These are phyloP conservation scores for Phoma herbarum DNA, from an alignment of 2,329 filamentous ascomycete genomes.

Conservation along the genomic window DNA sequence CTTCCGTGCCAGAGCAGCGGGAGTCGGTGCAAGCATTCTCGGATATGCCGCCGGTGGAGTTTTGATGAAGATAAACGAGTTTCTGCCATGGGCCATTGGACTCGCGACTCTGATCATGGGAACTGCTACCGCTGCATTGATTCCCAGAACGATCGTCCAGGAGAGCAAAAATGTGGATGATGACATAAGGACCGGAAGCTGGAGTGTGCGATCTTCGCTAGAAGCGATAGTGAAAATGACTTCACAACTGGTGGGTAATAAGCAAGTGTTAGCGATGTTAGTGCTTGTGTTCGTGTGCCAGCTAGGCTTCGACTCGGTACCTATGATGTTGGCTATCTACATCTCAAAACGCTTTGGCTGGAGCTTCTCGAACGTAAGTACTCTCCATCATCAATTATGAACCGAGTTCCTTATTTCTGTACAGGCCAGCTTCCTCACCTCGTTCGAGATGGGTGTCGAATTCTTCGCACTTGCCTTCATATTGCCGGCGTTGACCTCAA, in stretches of 20 bases:
- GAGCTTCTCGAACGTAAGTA: slow-evolving; percentile 30
- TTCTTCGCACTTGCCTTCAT: slow-evolving; percentile 21
- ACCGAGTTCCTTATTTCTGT: not conserved
- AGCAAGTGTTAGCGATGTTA: slow-evolving; percentile 23
- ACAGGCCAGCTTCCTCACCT: slow-evolving; percentile 30
- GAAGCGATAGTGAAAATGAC: slow-evolving; percentile 1
- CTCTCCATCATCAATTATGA: not conserved
- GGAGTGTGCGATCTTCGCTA: slow-evolving; percentile 4
- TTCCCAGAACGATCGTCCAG: slow-evolving; percentile 20
- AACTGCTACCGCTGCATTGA: slow-evolving; percentile 16
- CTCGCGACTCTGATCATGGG: slow-evolving; percentile 13
- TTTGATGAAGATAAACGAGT: slow-evolving; percentile 20
- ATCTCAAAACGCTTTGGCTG: slow-evolving; percentile 32
- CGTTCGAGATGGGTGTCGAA: slow-evolving; percentile 31
- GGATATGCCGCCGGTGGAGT: slow-evolving; percentile 27
- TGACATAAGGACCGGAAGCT: not conserved
- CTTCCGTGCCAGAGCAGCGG: slow-evolving; percentile 27
- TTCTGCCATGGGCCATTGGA: slow-evolving; percentile 27
- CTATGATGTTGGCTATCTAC: slow-evolving; percentile 30
- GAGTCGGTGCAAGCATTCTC: slow-evolving; percentile 27
- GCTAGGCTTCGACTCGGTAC: slow-evolving; percentile 29
- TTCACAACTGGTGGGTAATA: slow-evolving; percentile 18
- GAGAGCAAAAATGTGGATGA: not conserved
- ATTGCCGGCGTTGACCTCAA: slow-evolving; percentile 20
- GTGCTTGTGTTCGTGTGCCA: slow-evolving; percentile 27